phyloP scores from a whole-genome alignment of 345 rosid species.

The Linum usitatissimum region DNA sequence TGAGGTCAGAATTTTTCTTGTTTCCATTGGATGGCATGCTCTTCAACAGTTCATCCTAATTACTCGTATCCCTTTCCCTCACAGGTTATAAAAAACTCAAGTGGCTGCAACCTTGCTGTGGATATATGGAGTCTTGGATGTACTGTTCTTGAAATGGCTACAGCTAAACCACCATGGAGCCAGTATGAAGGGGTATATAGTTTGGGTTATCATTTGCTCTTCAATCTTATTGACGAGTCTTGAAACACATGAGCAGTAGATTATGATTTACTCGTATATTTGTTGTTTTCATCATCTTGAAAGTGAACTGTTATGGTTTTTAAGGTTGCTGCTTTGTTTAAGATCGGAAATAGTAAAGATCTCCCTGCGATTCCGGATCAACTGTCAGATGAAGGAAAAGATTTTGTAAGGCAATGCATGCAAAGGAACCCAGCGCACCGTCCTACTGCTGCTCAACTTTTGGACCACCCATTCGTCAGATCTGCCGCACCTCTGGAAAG shows the following conservation, averaged over 20 bases:
- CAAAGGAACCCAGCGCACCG: constrained; percentile 51
- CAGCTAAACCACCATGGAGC: constrained; percentile 80
- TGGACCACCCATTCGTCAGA: constrained; percentile 55
- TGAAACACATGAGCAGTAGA: background rate
- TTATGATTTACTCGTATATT: background rate
- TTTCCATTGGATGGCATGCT: constrained; percentile 1
- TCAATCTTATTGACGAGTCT: too few relatives aligned
- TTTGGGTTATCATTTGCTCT: too few relatives aligned
- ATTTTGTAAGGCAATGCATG: constrained; percentile 50
- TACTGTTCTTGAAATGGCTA: constrained; percentile 79
- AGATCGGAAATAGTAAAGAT: constrained; percentile 71
- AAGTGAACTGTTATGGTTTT: constrained; percentile 11
- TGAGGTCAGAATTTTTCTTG: constrained; percentile 35
- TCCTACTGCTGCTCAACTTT: constrained; percentile 51
- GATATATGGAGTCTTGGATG: constrained; percentile 90
- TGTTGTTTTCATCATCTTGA: background rate
- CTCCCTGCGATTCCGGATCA: constrained; percentile 61
- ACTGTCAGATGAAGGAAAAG: constrained; percentile 59
- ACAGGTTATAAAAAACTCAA: constrained; percentile 58
- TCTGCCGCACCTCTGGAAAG: constrained; percentile 44
- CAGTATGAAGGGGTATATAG: constrained; percentile 62
- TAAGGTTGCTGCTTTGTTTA: constrained; percentile 64
- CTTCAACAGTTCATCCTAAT: background rate
- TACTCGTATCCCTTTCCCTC: background rate
- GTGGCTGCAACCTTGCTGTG: constrained; percentile 61